Evolutionary conservation across 352 stramenopile species (phyloP), one percentile per base, ranked within the genome.

Genomic region (Thalassiosira hispida): DNA sequence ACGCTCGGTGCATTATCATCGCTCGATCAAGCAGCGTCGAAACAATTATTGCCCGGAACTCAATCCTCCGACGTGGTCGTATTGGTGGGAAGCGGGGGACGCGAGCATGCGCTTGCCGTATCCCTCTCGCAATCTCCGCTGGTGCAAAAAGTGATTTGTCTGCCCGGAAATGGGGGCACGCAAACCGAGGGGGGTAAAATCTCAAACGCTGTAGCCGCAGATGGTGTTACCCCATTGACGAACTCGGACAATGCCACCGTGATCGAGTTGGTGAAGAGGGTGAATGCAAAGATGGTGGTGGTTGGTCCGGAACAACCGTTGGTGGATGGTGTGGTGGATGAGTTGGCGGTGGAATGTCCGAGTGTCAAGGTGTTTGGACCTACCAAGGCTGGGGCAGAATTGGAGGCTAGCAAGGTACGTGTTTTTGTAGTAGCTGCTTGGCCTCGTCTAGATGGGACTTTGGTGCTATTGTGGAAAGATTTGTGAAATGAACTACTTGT

Each of bases 401-500:
- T 99, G 44, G 98, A 99, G 91, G 97, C 96, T 27, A 99, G 96
- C 66, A 99, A 99, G 93, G 96, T 97, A 3, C 98, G 98, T 82
- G 96, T 11, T n/a, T 62, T 22, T 12, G 57, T 14, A 27, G 27
- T 16, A 46, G 44, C 42, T 9, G n/a, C 4, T 46, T 8, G 12
- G 4, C 27, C 12, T 31, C 8, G 9, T 38, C 6, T 11, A 3
- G 57, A 11, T 14, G 31, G 31, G 2, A 20, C 25, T 46, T 46
- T 25, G 55, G 11, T 46, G 11, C 18, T 38, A n/a, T n/a, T n/a
- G n/a, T n/a, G n/a, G n/a, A n/a, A n/a, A n/a, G n/a, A n/a, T n/a
- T n/a, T n/a, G n/a, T n/a, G n/a, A n/a, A n/a, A n/a, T n/a, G 18
- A 22, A 59, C 5, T 47, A 27, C 47, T 44, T 9, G 9, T 67